Evolutionary conservation across 306 rosid species (phyloP).

Genomic region (Malus domestica): ASM211411v1 NC_041793.1:42080001-42080500

Average conservation of each 20-base stretch:
- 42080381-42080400: conserved; percentile 18
- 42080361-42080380: conserved; percentile 47
- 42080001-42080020: not conserved
- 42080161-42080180: conserved; percentile 3
- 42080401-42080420: not conserved
- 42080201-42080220: conserved; percentile 17
- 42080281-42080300: conserved; percentile 25
- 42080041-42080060: not conserved
- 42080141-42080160: conserved; percentile 8
- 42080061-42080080: not conserved
- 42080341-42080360: conserved; percentile 22
- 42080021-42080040: not conserved
- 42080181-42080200: conserved; percentile 21
- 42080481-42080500: too few species aligned
- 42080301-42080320: conserved; percentile 23
- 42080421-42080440: not conserved
- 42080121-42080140: conserved; percentile 58
- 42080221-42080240: conserved; percentile 18
- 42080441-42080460: not conserved
- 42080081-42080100: conserved; percentile 5
- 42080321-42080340: conserved; percentile 24
- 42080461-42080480: not conserved
- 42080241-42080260: conserved; percentile 4
- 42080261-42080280: conserved; percentile 18
- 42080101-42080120: conserved; percentile 55